Conservation (phyloP, 2,329 filamentous ascomycete species). For the Trichoderma atroviride region DNA sequence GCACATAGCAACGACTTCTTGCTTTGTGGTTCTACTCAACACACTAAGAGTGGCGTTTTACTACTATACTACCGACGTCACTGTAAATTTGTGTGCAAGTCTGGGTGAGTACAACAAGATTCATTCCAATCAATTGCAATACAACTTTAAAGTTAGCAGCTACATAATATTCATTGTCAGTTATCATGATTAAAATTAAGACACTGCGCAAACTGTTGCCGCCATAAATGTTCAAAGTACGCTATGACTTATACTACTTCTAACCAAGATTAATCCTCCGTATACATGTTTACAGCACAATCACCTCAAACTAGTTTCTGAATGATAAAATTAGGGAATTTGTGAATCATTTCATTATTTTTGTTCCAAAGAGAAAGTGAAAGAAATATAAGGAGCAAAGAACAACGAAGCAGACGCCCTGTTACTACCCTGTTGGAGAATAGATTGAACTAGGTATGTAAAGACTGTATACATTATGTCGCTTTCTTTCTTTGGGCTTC, state of each 20-base stretch:
- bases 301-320: too few species aligned
- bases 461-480: not conserved
- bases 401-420: too few species aligned
- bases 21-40: not conserved
- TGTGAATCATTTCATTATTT: too few species aligned
- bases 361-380: too few species aligned
- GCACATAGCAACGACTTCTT: not conserved
- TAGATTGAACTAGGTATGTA: not conserved
- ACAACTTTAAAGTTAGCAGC: not conserved
- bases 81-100: too few species aligned
- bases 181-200: not conserved
- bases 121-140: not conserved
- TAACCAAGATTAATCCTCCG: too few species aligned
- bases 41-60: not conserved
- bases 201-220: not conserved
- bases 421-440: not conserved
- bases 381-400: too few species aligned
- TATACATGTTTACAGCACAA: too few species aligned
- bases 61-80: not conserved
- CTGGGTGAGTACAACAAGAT: not conserved
- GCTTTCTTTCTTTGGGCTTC: not conserved
- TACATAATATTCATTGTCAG: not conserved
- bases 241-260: not conserved
- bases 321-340: too few species aligned
- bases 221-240: not conserved